Evolutionary conservation across 192 early-diverging fungal genomes (phyloP).

Genomic region (Phycomyces blakesleeanus): DNA sequence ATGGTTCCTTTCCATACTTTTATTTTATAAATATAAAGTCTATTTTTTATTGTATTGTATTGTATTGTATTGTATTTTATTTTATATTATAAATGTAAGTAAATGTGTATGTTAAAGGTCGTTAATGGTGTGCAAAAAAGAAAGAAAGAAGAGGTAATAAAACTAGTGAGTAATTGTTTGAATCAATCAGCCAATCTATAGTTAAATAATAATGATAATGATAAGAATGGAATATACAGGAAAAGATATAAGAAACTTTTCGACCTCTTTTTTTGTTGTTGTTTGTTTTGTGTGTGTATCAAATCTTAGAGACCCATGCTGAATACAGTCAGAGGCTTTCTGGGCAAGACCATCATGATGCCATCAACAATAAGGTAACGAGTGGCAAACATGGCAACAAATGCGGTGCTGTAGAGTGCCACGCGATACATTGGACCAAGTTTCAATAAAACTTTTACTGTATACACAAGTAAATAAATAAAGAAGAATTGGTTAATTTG

Average conservation of each 20-base stretch:
- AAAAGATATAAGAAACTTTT: too few relatives aligned
- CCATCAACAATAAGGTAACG: slow-evolving; percentile 22
- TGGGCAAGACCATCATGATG: slow-evolving; percentile 13
- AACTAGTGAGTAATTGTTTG: too few relatives aligned
- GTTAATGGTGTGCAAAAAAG: too few relatives aligned
- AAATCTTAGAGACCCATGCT: not conserved
- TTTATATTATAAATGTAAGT: too few relatives aligned
- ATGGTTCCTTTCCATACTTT: too few relatives aligned
- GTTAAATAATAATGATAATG: too few relatives aligned
- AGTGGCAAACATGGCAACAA: slow-evolving; percentile 25
- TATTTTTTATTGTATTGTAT: too few relatives aligned
- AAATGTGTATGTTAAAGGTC: too few relatives aligned
- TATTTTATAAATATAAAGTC: too few relatives aligned
- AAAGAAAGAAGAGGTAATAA: too few relatives aligned
- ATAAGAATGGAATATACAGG: not conserved
- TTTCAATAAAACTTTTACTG: slow-evolving; percentile 22
- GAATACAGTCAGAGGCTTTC: not conserved
- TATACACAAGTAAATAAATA: not conserved
- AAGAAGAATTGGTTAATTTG: slow-evolving; percentile 2
- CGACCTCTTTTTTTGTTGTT: not conserved
- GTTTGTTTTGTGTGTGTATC: not conserved
- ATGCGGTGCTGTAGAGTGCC: slow-evolving; percentile 23
- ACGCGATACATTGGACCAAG: slow-evolving; percentile 23
- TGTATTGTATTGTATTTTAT: too few relatives aligned
- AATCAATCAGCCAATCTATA: too few relatives aligned